phyloP scores from a whole-genome alignment of 345 rosid species.

The Isatis tinctoria region DNA sequence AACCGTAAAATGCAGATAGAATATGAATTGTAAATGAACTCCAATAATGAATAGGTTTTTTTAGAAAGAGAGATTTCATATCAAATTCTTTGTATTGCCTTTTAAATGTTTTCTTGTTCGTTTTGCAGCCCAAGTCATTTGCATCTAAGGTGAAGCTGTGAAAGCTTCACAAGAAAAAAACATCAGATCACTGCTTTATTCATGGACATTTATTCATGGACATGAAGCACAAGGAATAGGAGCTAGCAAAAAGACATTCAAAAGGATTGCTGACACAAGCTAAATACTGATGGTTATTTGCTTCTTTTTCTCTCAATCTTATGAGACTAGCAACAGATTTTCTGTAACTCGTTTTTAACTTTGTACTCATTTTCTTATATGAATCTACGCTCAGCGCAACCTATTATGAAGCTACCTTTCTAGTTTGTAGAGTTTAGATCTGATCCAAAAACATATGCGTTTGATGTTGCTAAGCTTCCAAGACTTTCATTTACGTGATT shows the following conservation, averaged over 20 bases:
- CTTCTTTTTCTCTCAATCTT: neutral
- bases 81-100: neutral
- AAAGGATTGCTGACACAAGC: conserved; percentile 85
- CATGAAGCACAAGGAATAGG: conserved; percentile 86
- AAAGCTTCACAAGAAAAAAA: conserved; percentile 96
- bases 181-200: conserved; percentile 83
- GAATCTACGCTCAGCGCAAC: conserved; percentile 1
- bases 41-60: neutral
- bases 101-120: neutral
- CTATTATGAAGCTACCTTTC: neutral
- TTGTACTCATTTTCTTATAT: neutral
- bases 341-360: neutral
- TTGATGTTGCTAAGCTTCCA: neutral
- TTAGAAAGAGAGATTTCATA: neutral
- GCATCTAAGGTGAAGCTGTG: conserved; percentile 79
- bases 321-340: neutral
- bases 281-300: conserved; percentile 83
- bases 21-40: neutral
- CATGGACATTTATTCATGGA: too few species aligned
- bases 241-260: conserved; percentile 75
- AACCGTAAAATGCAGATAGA: neutral
- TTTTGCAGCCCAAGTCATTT: conserved; percentile 50
- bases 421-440: neutral
- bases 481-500: conserved; percentile 7
- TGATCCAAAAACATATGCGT: neutral